phyloP scores from a whole-genome alignment of 331 rosid species.

The Malus hybrid region DNA sequence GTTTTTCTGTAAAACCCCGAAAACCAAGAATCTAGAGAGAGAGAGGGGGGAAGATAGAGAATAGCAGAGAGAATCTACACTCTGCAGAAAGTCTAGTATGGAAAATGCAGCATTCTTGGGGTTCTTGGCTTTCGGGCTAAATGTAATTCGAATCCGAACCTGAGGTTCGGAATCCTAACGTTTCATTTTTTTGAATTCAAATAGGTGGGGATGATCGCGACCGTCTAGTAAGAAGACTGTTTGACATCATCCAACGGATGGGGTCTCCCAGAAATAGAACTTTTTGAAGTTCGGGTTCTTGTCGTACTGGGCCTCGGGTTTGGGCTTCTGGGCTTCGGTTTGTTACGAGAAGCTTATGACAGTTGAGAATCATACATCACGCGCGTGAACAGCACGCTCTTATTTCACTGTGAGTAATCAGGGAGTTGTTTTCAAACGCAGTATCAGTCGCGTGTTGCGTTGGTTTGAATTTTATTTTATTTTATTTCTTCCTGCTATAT shows the following conservation, averaged over 20 bases:
- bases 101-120: not conserved
- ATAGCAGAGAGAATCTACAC: not conserved
- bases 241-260: not conserved
- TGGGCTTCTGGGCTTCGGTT: constrained; percentile 5
- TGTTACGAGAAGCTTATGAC: not conserved
- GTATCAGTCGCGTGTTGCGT: not conserved
- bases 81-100: not conserved
- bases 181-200: constrained; percentile 45
- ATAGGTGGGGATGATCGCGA: constrained; percentile 15
- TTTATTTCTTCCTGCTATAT: not conserved
- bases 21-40: not conserved
- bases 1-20: not conserved
- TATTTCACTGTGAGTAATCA: too few species aligned
- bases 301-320: not conserved
- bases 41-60: not conserved
- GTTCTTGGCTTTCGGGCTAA: not conserved
- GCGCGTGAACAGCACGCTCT: not conserved
- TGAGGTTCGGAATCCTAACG: constrained; percentile 33
- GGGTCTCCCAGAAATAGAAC: not conserved
- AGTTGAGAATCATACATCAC: not conserved
- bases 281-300: not conserved
- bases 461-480: not conserved
- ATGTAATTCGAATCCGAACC: not conserved
- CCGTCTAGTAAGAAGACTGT: not conserved
- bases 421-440: too few species aligned